Evolutionary conservation across 352 stramenopile genomes (phyloP), one percentile per base, ranked within the genome.

Genomic region (Phytopythium kandeliae): DNA sequence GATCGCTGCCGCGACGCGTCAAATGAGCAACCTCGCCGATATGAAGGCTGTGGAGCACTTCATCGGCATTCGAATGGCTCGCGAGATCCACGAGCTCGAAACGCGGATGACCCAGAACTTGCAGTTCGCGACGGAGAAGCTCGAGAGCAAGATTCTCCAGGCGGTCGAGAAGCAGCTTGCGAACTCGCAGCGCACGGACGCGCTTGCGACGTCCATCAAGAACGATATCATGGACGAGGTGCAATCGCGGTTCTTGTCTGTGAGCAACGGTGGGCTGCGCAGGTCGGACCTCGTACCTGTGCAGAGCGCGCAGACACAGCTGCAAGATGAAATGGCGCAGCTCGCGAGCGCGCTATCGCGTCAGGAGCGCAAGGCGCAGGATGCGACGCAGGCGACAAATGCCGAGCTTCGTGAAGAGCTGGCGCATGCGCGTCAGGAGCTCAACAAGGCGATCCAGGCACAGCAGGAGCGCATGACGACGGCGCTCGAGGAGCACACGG

Each of bases 11-110:
- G 65, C 89, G 44, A 64, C 87, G 43, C 74, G 74, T 4, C 72
- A 85, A 28, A 69, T 76, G 38, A 58, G 67, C 22, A 69, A 60
- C 36, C 66, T 78, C 5, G 60, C 78, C 6, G 82, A 92, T 48
- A 67, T 78, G 24, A 87, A 86, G 54, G 65, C 70, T 2, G 71
- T 92, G 10, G 75, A 89, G 41, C 78, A 86, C 40, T 50, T 81
- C 24, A 24, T 92, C 15, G 75, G 78, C 37, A 78, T 88, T 36
- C 71, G 71, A 7, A 62, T 92, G 1, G 69, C 78, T 7, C 81
- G 79, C 36, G 78, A 87, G 38, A 72, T 90, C 45, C 71, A 81
- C 40, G 77, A 86, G n/a, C 69, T 89, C 28, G 82, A 92, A 41
- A 73, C 74, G 11, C 77, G 82, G 1, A 51, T 86, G 26, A 65